Evolutionary conservation across 768 basidiomycete genomes (phyloP), one percentile per base, ranked within the genome.

Genomic region (Heimioporus sp.): DNA sequence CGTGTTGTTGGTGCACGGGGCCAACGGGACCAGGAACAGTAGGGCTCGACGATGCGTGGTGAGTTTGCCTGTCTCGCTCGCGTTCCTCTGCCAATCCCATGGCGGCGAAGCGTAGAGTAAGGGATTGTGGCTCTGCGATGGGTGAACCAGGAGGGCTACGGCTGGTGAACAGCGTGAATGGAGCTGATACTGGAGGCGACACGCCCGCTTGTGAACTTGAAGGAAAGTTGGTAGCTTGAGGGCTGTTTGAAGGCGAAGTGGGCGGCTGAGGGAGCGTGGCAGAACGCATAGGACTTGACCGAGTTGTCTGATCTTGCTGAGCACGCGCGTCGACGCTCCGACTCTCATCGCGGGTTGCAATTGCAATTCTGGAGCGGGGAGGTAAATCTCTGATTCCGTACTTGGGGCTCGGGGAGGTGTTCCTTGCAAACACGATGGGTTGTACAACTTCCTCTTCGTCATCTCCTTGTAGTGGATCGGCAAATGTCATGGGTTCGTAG

Each of bases 311-410:
- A 31, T 49, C 53, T 4, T 55, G 47, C 35, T 42, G 43, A 12
- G 30, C 20, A 15, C 43, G n/a, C 31, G 35, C 19, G 46, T 51
- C 20, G 46, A 50, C 13, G 30, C 45, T 38, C 46, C 42, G 51
- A 28, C 30, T 42, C 31, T 63, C 50, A 39, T 52, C 48, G 40
- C 55, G 46, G 47, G 50, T 55, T 28, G 51, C 57, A 36, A 63
- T 67, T 44, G 65, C 64, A 7, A 57, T 60, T 21, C 65, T 69
- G 34, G 65, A 52, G 15, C 51, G 68, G 20, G 64, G 43, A 24
- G 77, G 75, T 13, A 77, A 49, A 60, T 78, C 71, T n/a, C 73
- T 72, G 38, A 76, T 76, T 1, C 76, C 77, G 49, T 72, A 75
- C 55, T 69, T 64, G 5, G 78, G 75, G 46, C 72, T 72, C 9